Evolutionary conservation across 257 asterid species (phyloP), one percentile per base, ranked within the genome.

Genomic region (Echites panduratus): DNA sequence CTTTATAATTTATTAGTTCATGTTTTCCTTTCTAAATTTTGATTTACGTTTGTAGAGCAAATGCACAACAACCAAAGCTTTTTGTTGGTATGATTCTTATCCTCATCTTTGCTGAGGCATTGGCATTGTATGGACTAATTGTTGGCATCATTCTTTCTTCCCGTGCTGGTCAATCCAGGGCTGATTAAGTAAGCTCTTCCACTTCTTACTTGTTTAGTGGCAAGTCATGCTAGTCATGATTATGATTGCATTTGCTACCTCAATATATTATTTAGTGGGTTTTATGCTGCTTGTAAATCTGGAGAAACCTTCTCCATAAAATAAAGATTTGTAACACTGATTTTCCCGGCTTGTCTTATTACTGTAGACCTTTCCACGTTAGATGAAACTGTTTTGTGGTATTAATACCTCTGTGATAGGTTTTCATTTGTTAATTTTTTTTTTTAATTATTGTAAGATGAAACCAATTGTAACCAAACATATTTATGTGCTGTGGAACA

Each of bases 141-240:
- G 80, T 77, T 45, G 80, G 80, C 38, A 77, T 77, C 61, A 77
- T 77, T 49, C 80, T 77, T 66, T 77, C 80, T 9, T 77, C 80
- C 70, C 80, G 80, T 54, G 80, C 80, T 71, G 80, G 80, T 49
- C 80, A 77, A 66, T 77, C 80, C 73, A 54, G 80, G 66, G 80
- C 77, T 48, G 80, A 77, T 43, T 77, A 71, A 61, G 54, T 63
- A 35, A 22, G 70, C 22, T 44, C 27, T 40, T 16, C 22, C 65
- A 40, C 54, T 41, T 43, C 64, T 53, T 72, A 40, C 65, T 69
- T 45, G 24, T 26, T 40, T 48, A 26, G 53, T n/a, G 40, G 54
- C 58, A 22, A 40, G n/a, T 4, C 29, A 59, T 67, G 71, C 71
- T 73, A 59, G 75, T 26, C 52, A 9, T 8, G 43, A 41, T 29